Percentiles rank a stretch among this genome's conserved stretches.
These are phyloP conservation scores for Podospora pseudopauciseta DNA, from an alignment of 495 filamentous ascomycete species.

Conservation along the genomic window DNA sequence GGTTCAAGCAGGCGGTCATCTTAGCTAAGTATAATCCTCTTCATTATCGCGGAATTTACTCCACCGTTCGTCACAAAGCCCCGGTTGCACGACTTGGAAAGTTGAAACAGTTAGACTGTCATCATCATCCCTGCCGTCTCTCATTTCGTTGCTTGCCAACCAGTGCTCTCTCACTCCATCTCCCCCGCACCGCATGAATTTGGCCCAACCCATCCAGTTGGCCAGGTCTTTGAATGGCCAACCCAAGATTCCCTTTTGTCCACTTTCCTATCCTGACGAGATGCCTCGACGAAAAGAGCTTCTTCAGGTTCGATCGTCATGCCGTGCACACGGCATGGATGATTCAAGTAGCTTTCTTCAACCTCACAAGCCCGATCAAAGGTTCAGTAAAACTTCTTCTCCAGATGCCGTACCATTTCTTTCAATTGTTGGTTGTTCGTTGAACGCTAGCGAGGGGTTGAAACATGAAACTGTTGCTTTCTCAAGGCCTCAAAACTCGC, in stretches of 20 bases:
- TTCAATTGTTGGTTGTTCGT: neutral
- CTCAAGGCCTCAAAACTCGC: conserved; percentile 5
- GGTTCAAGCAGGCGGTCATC: neutral
- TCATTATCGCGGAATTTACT: neutral
- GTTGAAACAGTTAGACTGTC: conserved; percentile 10
- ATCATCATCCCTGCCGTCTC: neutral
- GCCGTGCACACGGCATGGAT: conserved; percentile 20
- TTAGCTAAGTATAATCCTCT: neutral
- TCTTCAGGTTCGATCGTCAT: conserved; percentile 17
- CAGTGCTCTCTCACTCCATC: neutral
- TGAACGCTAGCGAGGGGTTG: conserved; percentile 8
- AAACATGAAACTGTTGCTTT: conserved; percentile 7
- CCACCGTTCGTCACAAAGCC: neutral
- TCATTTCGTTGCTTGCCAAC: neutral
- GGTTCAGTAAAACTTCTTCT: neutral
- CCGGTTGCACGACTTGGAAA: conserved; percentile 1
- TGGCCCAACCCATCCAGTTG: conserved; percentile 10
- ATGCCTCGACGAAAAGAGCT: conserved; percentile 5
- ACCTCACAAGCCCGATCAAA: neutral
- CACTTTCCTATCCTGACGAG: neutral
- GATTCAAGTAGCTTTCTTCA: conserved; percentile 10
- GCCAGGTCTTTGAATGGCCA: conserved; percentile 24
- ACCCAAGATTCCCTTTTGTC: conserved; percentile 3
- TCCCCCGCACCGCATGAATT: conserved; percentile 20
- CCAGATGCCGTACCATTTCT: neutral